Base-by-base conservation (phyloP, 2,329 filamentous ascomycete species). In the Pezicula radicicola region DNA sequence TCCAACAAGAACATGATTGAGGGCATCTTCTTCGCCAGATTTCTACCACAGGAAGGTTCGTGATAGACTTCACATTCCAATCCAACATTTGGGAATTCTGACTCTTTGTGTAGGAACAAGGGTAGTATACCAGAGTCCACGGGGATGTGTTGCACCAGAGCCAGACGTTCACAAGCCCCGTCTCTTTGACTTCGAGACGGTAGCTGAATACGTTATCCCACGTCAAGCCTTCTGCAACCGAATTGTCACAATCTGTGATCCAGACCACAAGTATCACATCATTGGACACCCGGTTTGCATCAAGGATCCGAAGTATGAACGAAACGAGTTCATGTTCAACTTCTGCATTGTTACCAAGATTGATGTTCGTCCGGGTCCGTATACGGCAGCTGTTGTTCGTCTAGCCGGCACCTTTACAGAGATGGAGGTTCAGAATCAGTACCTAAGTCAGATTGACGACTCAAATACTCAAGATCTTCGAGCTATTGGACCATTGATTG, bases 301-400 rank as follows among this genome's bases (percentile, higher is more conserved):
- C 66, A 84, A 87, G 48, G 83, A 91, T 58, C 80, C 85, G 50
- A 87, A 87, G 60, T 96, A 97, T 66, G 84, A 88, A 65, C 87
- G 94, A 53, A 96, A 96, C 71, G 90, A 96, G 70, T 97, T 97
- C 76, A 96, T 97, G 66, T 99, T 97, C 81, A 97, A 97, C 70
- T 96, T 97, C 66, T 91, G 91, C 53, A 77, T 97, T 42, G 87
- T 96, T 27, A 77, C 96, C 46, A 81, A 88, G 47, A 80, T 84
- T 51, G 75, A 80, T 33, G 75, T 79, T 4, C 89, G 95, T 65
- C 88, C 88, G 67, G 81, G 82, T 46, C 87, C 86, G 33, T 96
- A 91, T 68, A 90, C 92, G 69, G 86, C 85, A 57, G 89, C 97
- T 30, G 91, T 96, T 49, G 79, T 88, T 59, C 89, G 96, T 63